Conservation (phyloP, 2,329 filamentous ascomycete species). For the Tolypocladium ophioglossoides region DNA sequence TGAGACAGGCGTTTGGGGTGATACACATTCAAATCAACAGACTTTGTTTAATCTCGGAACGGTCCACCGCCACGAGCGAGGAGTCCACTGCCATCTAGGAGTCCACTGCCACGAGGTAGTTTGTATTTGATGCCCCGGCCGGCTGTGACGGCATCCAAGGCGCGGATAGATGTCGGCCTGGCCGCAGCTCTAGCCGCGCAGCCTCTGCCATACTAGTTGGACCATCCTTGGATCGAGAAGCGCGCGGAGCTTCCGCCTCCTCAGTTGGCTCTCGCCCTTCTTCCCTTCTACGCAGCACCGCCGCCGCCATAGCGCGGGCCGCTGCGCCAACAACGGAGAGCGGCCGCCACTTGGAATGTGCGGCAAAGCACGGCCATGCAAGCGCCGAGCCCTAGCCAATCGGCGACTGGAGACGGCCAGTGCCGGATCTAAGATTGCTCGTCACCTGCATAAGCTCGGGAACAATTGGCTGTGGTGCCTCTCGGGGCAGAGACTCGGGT, state of each 20-base stretch:
- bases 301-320: too few species aligned
- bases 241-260: too few species aligned
- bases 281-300: too few species aligned
- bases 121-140: background rate
- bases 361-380: background rate
- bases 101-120: too few species aligned
- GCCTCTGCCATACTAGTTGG: background rate
- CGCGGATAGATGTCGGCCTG: background rate
- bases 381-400: background rate
- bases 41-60: background rate
- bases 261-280: too few species aligned
- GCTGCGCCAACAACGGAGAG: background rate
- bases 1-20: background rate
- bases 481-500: background rate
- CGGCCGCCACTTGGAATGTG: background rate
- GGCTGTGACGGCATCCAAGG: background rate
- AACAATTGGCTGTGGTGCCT: background rate
- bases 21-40: background rate
- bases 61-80: background rate
- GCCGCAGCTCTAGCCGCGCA: too few species aligned
- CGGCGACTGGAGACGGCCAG: background rate
- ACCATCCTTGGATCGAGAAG: too few species aligned
- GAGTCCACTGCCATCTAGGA: too few species aligned
- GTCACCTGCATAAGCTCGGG: slow-evolving; percentile 4
- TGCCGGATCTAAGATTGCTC: background rate